phyloP scores from a whole-genome alignment of 2,329 filamentous ascomycete genomes.

The Nannizziopsis arthrosporioides region DNA sequence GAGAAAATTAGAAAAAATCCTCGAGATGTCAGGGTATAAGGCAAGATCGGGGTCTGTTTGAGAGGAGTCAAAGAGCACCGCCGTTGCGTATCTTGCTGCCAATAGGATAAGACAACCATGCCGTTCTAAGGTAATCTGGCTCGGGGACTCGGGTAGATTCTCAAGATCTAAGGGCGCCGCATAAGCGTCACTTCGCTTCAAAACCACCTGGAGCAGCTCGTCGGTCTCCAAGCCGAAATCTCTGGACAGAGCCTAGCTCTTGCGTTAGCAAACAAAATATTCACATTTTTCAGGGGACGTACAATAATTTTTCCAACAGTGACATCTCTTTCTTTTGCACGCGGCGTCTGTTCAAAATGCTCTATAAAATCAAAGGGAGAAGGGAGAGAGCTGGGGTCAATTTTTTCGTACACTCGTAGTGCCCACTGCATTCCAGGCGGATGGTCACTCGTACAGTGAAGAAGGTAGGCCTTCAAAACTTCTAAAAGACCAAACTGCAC shows the following conservation, averaged over 20 bases:
- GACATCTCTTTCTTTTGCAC: conserved; percentile 42
- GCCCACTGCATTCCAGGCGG: conserved; percentile 36
- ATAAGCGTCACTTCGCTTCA: conserved; percentile 30
- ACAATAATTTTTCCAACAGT: conserved; percentile 47
- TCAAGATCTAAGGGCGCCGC: conserved; percentile 41
- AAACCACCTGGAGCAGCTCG: conserved; percentile 38
- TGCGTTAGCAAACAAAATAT: conserved; percentile 4
- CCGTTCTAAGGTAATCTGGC: conserved; percentile 46
- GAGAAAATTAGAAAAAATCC: conserved; percentile 42
- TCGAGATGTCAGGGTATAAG: conserved; percentile 44
- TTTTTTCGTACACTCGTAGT: conserved; percentile 45
- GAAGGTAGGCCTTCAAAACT: conserved; percentile 49
- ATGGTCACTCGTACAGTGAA: conserved; percentile 27
- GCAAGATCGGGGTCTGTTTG: conserved; percentile 29
- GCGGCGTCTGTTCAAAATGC: conserved; percentile 40
- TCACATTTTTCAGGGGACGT: conserved; percentile 15
- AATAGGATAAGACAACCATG: conserved; percentile 45
- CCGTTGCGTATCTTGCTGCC: conserved; percentile 41
- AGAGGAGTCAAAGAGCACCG: conserved; percentile 38
- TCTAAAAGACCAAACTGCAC: conserved; percentile 53
- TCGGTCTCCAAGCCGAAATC: conserved; percentile 42
- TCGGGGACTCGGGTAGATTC: conserved; percentile 41
- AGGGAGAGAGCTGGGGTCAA: conserved; percentile 43
- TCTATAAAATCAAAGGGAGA: conserved; percentile 35
- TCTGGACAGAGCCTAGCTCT: conserved; percentile 38